Conservation (phyloP, 1,284 basidiomycete species). For the Coniophora puteana region DNA sequence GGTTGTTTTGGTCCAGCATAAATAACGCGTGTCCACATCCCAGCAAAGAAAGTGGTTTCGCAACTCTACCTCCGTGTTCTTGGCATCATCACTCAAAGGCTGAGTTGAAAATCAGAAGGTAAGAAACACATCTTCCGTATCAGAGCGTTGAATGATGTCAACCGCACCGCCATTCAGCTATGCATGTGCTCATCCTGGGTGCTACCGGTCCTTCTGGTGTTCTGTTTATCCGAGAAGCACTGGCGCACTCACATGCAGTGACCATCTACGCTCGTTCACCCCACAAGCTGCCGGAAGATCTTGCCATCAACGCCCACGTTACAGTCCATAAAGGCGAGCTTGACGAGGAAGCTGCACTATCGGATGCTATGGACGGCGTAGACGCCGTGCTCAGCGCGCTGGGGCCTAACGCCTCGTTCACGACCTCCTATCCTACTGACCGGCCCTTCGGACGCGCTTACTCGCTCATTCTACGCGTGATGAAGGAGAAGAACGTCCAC, state of each 20-base stretch:
- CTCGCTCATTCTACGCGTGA: constrained; percentile 45
- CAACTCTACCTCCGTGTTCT: too few species aligned
- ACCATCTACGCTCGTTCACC: constrained; percentile 61
- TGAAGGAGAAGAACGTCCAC: constrained; percentile 46
- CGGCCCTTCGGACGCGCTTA: constrained; percentile 63
- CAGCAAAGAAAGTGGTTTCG: too few species aligned
- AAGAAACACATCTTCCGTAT: too few species aligned
- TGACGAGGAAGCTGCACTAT: constrained; percentile 44
- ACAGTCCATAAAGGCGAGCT: constrained; percentile 52
- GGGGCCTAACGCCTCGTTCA: constrained; percentile 42
- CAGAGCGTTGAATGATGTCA: too few species aligned
- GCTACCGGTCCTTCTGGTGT: constrained; percentile 59
- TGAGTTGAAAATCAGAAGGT: too few species aligned
- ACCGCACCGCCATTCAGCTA: too few species aligned
- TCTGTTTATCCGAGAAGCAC: constrained; percentile 47
- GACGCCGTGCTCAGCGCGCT: constrained; percentile 63
- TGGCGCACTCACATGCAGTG: constrained; percentile 42
- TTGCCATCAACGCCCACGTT: constrained; percentile 40
- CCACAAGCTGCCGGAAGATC: constrained; percentile 52
- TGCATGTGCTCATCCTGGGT: constrained; percentile 46
- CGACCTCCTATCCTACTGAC: constrained; percentile 35
- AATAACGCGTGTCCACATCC: too few species aligned
- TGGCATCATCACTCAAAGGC: too few species aligned
- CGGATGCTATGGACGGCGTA: constrained; percentile 49
- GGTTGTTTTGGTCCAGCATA: too few species aligned